Base-by-base conservation (phyloP, 805 yeast genomes). In the Pichia cabralensis region DNA sequence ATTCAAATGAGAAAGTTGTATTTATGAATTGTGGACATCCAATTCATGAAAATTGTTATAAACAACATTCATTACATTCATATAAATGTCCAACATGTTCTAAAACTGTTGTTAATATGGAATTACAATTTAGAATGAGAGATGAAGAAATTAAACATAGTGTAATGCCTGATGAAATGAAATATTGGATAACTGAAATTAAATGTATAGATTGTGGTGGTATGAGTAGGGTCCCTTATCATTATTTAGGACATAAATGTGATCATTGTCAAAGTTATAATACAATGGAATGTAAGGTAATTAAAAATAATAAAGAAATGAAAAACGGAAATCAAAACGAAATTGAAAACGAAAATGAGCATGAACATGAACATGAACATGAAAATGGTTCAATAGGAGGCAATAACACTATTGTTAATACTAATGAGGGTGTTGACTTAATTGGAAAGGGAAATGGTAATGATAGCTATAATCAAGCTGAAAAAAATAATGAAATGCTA, bases 1-100 rank as follows among this genome's bases (percentile, higher is more conserved):
- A 85, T 12, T 78, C 92, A 4, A 74, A 80, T 6, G 69, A 65
- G 51, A 78, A 85, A 9, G 94, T 86, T 28, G 94, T 85, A 15
- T 86, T 88, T 54, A 85, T 88, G 95, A 64, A 69, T 31, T 88
- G 97, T 59, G 96, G 96, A 2, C 97, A 88, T 58, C 83, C 95
- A 25, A 88, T 88, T 39, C 97, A 88, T 59, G 84, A 85, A 53
- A 50, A 56, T 19, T 88, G 97, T 55, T 86, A 76, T 54, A 78
- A 78, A 41, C 89, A 83, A 44, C 76, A 80, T 53, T 73, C 83
- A n/a, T 70, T 76, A 45, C 85, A 81, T 52, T 74, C 82, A 12
- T 88, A 85, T 64, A 83, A 84, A 53, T 88, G 97, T 55, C 97
- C 97, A 2, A 69, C 83, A 3, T 88, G 97, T 53, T 78, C 84